These are phyloP conservation scores for Tricholomella constricta DNA, from an alignment of 768 basidiomycete genomes.

Conservation along the genomic window DNA sequence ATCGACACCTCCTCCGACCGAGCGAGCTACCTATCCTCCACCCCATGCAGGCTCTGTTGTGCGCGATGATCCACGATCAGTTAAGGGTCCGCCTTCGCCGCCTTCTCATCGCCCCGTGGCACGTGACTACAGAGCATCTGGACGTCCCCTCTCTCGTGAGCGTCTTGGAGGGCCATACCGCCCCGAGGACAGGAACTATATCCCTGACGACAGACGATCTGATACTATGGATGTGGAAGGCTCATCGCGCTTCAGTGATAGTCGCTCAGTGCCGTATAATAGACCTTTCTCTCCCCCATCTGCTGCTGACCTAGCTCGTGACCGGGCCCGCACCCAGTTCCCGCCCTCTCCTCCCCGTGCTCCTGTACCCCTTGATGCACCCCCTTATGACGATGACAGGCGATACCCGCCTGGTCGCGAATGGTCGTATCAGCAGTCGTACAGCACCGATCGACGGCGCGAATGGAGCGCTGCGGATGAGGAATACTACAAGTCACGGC, in stretches of 20 bases:
- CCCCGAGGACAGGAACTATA: conserved; percentile 38
- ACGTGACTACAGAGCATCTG: conserved; percentile 27
- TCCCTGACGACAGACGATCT: conserved; percentile 36
- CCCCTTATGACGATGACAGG: conserved; percentile 36
- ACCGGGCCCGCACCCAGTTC: conserved; percentile 34
- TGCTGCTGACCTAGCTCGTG: conserved; percentile 29
- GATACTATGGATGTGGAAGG: conserved; percentile 37
- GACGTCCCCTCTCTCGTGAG: conserved; percentile 33
- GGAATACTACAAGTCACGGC: conserved; percentile 39
- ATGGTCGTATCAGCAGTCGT: conserved; percentile 24
- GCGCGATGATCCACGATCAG: conserved; percentile 35
- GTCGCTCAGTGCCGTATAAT: conserved; percentile 22
- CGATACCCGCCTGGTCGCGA: conserved; percentile 33
- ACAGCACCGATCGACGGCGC: conserved; percentile 24
- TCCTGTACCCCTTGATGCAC: conserved; percentile 22
- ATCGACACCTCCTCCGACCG: conserved; percentile 8
- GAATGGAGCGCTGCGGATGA: conserved; percentile 37
- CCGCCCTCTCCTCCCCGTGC: conserved; percentile 31
- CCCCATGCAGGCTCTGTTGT: conserved; percentile 24
- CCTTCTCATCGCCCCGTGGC: conserved; percentile 29
- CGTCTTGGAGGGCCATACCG: conserved; percentile 33
- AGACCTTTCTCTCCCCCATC: conserved; percentile 36
- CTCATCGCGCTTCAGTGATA: conserved; percentile 35
- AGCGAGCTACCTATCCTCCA: conserved; percentile 20
- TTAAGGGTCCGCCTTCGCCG: conserved; percentile 25